Evolutionary conservation across 306 rosid species (phyloP).

Genomic region (Oemleria cerasiformis): DNA sequence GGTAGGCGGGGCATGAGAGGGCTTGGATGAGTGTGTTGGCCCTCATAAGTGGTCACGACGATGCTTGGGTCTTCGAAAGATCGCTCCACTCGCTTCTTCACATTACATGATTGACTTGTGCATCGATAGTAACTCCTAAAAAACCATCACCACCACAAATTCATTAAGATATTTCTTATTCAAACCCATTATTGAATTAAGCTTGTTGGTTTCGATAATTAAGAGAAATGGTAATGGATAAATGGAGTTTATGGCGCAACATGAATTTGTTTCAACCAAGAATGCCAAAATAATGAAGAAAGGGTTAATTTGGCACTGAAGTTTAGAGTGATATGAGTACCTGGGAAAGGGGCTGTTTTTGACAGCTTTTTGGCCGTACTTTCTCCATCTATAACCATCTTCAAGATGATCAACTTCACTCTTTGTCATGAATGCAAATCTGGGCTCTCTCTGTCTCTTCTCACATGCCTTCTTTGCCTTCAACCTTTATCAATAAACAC

Average conservation of each 20-base stretch:
- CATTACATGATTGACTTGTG: constrained; percentile 79
- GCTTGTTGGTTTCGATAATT: neutral
- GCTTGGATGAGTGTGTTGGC: constrained; percentile 78
- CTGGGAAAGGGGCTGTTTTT: constrained; percentile 95
- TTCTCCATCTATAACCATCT: constrained; percentile 99
- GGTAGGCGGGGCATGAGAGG: constrained; percentile 59
- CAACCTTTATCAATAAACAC: constrained; percentile 45
- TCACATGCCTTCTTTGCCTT: constrained; percentile 68
- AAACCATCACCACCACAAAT: neutral
- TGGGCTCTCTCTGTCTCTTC: constrained; percentile 77
- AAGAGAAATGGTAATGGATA: too few species aligned
- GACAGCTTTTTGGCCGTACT: constrained; percentile 97
- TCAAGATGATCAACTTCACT: constrained; percentile 98
- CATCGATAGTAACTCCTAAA: constrained; percentile 95
- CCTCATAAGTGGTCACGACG: constrained; percentile 93
- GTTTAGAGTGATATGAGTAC: constrained; percentile 29
- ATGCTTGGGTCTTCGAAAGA: constrained; percentile 65
- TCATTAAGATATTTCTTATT: neutral
- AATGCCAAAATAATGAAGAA: neutral
- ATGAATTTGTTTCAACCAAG: too few species aligned
- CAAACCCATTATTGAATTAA: neutral
- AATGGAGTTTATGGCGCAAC: too few species aligned
- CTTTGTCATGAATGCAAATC: constrained; percentile 96
- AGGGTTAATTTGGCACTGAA: constrained; percentile 8
- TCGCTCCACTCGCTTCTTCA: constrained; percentile 91